These are phyloP conservation scores for Guillardia theta DNA, from an alignment of 78 protist genomes.

Conservation along the genomic window DNA sequence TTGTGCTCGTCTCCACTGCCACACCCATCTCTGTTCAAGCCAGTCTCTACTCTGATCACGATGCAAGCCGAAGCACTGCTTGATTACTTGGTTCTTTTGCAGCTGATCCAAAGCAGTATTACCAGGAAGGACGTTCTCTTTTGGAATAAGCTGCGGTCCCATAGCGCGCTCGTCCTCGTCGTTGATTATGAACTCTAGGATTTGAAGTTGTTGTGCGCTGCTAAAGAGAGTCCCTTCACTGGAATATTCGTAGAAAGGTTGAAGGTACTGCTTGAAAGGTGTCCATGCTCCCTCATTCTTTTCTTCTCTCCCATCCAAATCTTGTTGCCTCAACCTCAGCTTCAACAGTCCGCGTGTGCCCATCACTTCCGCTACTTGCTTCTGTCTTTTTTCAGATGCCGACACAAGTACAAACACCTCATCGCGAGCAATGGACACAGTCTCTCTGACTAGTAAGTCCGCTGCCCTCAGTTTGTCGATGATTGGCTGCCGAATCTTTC, in stretches of 20 bases:
- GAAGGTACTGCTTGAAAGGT: conserved; percentile 10
- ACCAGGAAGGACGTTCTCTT: neutral
- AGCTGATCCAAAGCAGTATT: neutral
- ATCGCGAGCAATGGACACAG: neutral
- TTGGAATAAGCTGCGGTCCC: neutral
- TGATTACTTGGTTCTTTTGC: neutral
- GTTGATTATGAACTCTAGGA: neutral
- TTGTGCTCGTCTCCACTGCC: neutral
- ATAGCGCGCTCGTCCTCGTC: neutral
- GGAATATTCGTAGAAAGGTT: neutral
- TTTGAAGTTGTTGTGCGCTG: neutral
- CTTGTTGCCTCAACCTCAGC: neutral
- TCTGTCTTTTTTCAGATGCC: neutral
- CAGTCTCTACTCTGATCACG: neutral
- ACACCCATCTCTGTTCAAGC: neutral
- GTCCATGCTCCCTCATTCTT: neutral
- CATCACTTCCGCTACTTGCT: neutral
- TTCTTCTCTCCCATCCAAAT: neutral
- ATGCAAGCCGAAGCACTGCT: neutral
- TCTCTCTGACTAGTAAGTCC: neutral
- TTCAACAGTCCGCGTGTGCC: neutral
- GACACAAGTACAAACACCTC: neutral
- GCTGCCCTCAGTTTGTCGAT: neutral
- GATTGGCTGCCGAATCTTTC: neutral
- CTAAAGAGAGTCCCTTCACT: conserved; percentile 8